Base-by-base conservation (phyloP, 1,284 basidiomycete genomes). In the Caloboletus inedulis region DNA sequence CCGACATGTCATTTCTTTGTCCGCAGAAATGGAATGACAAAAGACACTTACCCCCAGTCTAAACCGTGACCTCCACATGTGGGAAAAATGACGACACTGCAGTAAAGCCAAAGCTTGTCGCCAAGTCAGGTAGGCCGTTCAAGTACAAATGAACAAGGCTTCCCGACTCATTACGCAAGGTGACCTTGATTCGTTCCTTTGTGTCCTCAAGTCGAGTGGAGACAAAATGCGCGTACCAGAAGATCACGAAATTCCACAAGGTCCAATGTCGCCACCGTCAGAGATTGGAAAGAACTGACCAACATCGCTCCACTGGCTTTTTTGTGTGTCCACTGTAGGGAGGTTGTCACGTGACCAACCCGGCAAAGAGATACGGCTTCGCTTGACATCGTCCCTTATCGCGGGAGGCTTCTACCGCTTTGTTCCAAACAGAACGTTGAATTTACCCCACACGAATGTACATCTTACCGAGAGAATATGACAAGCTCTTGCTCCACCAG, bases 401-500 rank as follows among this genome's bases (percentile, higher is more conserved):
- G 36, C 41, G 43, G 16, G 37, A 36, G 23, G 7, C 39, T 48
- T 51, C 42, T 14, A 31, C 19, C 13, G 16, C 44, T 23, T 45
- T 33, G 14, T 33, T 14, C n/a, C 30, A 21, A 27, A 37, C 45
- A n/a, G 7, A 53, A 43, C 46, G 3, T 25, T 35, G 33, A 37
- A 7, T 34, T 21, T 42, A 47, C 36, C 46, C 44, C 40, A 18
- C 39, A 48, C 35, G 14, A 7, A 80, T 80, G 79, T 73, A 73
- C 59, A 65, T 80, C 53, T 67, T 78, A 47, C 79, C 78, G 31
- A 71, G 78, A 47, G 79, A 81, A 57, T 72, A 77, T 36, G 77
- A 73, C 25, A 80, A 79, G 56, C 68, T 81, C 36, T 62, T 80
- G n/a, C 70, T 81, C 36, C 78, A 81, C 59, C 78, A 81, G 71